Evolutionary conservation across 306 rosid genomes (phyloP).

Genomic region (Dryas octopetala): DNA sequence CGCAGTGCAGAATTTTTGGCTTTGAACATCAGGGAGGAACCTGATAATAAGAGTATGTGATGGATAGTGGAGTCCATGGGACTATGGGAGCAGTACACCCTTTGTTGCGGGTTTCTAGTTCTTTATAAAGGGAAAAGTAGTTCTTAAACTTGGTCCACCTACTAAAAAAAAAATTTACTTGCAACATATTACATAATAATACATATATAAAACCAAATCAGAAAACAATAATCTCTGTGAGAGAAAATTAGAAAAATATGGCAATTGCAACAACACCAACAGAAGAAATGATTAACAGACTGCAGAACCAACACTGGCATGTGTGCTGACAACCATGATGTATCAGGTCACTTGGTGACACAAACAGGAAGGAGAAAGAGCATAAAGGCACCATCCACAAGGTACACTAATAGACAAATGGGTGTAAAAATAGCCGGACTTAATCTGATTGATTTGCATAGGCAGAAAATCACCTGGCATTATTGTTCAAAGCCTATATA

Average conservation of each 20-base stretch:
- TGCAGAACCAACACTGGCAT: neutral
- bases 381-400: neutral
- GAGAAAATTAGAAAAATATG: neutral
- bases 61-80: neutral
- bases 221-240: neutral
- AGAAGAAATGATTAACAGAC: neutral
- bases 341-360: neutral
- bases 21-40: neutral
- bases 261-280: neutral
- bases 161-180: no score
- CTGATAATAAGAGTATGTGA: neutral
- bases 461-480: neutral
- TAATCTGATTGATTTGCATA: neutral
- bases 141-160: no score
- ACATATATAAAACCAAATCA: neutral
- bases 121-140: neutral
- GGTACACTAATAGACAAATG: neutral
- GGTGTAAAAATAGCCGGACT: neutral
- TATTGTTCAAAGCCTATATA: neutral
- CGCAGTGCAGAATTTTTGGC: neutral
- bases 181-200: neutral
- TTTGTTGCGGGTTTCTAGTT: neutral
- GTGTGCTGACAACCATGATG: neutral
- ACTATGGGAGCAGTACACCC: no score
- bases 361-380: neutral